Evolutionary conservation across 2,329 filamentous ascomycete genomes (phyloP), one percentile per base, ranked within the genome.

Genomic region (Penicillium olsonii): DNA sequence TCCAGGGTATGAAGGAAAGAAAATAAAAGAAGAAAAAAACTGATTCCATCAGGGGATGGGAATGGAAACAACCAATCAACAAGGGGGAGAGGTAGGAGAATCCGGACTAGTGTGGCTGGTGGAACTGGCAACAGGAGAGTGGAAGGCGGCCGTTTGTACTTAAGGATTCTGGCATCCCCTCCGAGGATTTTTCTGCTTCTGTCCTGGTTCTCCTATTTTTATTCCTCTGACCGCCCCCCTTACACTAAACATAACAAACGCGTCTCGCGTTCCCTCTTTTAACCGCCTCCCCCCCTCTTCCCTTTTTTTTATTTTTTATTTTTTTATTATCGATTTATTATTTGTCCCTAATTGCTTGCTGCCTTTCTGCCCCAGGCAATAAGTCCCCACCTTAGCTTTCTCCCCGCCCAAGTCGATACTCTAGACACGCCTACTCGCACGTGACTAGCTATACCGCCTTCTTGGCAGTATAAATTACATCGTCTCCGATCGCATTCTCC

Each of bases 391-490:
- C 17, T 17, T 35, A 35, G 33, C 17, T 34, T 26, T 24, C 37
- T 45, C n/a, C 22, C 29, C 40, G 26, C 35, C 31, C 31, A 29
- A 37, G 42, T 35, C 34, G 17, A 7, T 17, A 17, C 37, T 48
- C 45, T 48, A 48, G 45, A 37, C 45, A 29, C 27, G 42, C 45
- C 53, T 59, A 59, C 63, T 52, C 56, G 46, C 71, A 74, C 71
- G 71, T 74, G 71, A 73, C 55, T 27, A 9, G 2, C 20, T 17
- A 51, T 57, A 62, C 60, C 57, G 62, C 60, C 54, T 60, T 70
- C 70, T 74, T 74, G 71, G 71, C 71, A 64, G 63, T 71, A 74
- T 74, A 74, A 72, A 73, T 64, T 61, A 62, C 45, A 47, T 57
- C 57, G 54, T 56, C 60, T 57, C 61, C 57, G 63, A 62, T 70